Percentiles rank a stretch among this genome's conserved stretches.
Evolutionary conservation across 768 basidiomycete species (phyloP).

Genomic region (button mushroom (Agaricus bisporus)): DNA sequence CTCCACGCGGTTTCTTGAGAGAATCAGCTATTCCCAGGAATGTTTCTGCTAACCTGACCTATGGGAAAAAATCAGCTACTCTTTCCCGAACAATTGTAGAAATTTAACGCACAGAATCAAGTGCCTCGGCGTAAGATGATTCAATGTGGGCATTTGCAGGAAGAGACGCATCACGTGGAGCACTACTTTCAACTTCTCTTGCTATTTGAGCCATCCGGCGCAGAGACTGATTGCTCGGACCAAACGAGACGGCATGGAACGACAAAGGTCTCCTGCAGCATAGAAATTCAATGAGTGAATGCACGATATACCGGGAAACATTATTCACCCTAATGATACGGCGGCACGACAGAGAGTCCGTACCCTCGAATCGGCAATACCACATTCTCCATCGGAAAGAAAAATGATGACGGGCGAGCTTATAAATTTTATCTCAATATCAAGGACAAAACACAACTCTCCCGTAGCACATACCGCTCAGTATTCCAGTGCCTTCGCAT

Average conservation of each 20-base stretch:
- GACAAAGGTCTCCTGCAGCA: slow-evolving; percentile 43
- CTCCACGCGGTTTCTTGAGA: slow-evolving; percentile 48
- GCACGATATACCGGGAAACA: neutral
- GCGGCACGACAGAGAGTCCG: slow-evolving; percentile 36
- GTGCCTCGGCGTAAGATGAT: slow-evolving; percentile 45
- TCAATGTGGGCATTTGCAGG: slow-evolving; percentile 16
- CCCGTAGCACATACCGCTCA: slow-evolving; percentile 30
- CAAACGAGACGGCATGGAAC: slow-evolving; percentile 57
- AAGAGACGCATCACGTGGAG: slow-evolving; percentile 20
- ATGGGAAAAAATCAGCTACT: neutral
- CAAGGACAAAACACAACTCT: no score
- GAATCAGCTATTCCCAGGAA: slow-evolving; percentile 56
- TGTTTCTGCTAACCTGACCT: slow-evolving; percentile 52
- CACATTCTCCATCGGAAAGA: slow-evolving; percentile 50
- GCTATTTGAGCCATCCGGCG: slow-evolving; percentile 51
- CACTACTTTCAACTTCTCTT: slow-evolving; percentile 35
- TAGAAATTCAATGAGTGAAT: neutral
- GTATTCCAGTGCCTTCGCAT: slow-evolving; percentile 47
- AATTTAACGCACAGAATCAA: slow-evolving; percentile 38
- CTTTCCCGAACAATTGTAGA: neutral
- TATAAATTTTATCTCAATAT: neutral
- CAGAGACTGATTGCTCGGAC: slow-evolving; percentile 25
- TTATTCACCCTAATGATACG: slow-evolving; percentile 34
- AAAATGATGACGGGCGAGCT: slow-evolving; percentile 51
- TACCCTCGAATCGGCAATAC: slow-evolving; percentile 30